These are phyloP conservation scores for Xylariaceae sp. DNA, from an alignment of 2,329 filamentous ascomycete species.

Conservation along the genomic window DNA sequence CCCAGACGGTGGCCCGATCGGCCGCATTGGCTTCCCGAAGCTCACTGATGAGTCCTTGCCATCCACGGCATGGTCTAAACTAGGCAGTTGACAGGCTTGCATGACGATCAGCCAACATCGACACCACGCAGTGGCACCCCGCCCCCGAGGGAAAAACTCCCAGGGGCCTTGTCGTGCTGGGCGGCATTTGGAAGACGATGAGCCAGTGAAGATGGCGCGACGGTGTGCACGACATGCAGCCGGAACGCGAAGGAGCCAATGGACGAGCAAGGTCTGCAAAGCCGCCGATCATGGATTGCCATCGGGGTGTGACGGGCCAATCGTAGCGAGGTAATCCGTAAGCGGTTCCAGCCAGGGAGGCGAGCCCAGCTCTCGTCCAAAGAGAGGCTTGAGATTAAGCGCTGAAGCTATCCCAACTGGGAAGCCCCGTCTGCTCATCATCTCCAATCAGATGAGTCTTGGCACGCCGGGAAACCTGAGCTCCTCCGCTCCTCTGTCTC, in stretches of 20 bases:
- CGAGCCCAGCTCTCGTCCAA: constrained; percentile 9
- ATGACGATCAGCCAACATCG: constrained; percentile 22
- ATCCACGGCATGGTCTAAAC: constrained; percentile 9
- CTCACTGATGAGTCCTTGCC: constrained; percentile 6
- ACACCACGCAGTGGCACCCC: constrained; percentile 18
- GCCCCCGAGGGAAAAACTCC: constrained; percentile 12
- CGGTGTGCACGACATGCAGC: constrained; percentile 30
- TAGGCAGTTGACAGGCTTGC: constrained; percentile 17
- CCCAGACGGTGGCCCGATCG: constrained; percentile 8
- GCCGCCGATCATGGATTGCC: constrained; percentile 27
- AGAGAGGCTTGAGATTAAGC: constrained; percentile 15
- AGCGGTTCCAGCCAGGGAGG: constrained; percentile 7
- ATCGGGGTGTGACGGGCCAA: constrained; percentile 31
- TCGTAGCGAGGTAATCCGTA: constrained; percentile 17
- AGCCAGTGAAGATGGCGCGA: constrained; percentile 30
- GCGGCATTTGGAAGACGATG: constrained; percentile 27
- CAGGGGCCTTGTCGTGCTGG: constrained; percentile 24
- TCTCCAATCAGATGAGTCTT: constrained; percentile 12
- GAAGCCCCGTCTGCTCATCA: constrained; percentile 15
- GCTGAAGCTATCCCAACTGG: constrained; percentile 19
- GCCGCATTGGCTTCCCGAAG: constrained; percentile 3
- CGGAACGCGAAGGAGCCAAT: constrained; percentile 27
- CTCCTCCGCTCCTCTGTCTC: background rate
- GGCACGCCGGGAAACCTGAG: background rate
- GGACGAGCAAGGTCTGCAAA: constrained; percentile 20